Percentiles rank a stretch among this genome's conserved stretches.
Conservation (phyloP, 1,284 basidiomycete species). For the Phlebopus sp. region DNA sequence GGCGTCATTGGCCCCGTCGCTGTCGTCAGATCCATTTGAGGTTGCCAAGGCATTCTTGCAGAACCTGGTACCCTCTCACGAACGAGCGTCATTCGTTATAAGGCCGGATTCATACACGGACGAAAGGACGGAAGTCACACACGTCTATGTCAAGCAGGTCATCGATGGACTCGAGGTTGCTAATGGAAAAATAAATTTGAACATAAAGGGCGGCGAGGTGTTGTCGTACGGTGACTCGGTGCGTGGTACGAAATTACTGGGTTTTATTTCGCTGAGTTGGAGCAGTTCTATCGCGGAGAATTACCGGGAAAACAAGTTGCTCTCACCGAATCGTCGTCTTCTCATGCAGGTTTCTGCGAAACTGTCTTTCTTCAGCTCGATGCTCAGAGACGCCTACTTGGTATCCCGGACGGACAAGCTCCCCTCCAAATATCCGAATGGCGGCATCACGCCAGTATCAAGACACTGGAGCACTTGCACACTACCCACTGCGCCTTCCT, state of each 20-base stretch:
- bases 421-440: conserved; percentile 12
- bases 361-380: too few relatives aligned
- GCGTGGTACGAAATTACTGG: conserved; percentile 27
- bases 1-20: conserved; percentile 29
- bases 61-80: conserved; percentile 22
- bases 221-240: conserved; percentile 83
- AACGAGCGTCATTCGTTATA: conserved; percentile 51
- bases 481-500: conserved; percentile 54
- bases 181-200: conserved; percentile 88
- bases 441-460: conserved; percentile 16
- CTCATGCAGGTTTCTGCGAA: too few relatives aligned
- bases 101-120: conserved; percentile 87
- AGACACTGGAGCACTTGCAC: conserved; percentile 44
- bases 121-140: conserved; percentile 73
- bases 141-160: conserved; percentile 80
- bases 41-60: conserved; percentile 62
- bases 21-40: conserved; percentile 46
- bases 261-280: conserved; percentile 3
- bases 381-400: too few relatives aligned
- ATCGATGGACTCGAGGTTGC: conserved; percentile 82
- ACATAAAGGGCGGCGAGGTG: conserved; percentile 78
- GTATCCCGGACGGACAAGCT: not conserved
- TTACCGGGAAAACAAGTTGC: too few relatives aligned
- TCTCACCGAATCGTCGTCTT: too few relatives aligned
- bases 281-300: too few relatives aligned